A percentile compares a stretch with the other conserved stretches of the same genome.
These are phyloP conservation scores for Sonneratia alba DNA, from an alignment of 345 rosid species.

Conservation along the genomic window DNA sequence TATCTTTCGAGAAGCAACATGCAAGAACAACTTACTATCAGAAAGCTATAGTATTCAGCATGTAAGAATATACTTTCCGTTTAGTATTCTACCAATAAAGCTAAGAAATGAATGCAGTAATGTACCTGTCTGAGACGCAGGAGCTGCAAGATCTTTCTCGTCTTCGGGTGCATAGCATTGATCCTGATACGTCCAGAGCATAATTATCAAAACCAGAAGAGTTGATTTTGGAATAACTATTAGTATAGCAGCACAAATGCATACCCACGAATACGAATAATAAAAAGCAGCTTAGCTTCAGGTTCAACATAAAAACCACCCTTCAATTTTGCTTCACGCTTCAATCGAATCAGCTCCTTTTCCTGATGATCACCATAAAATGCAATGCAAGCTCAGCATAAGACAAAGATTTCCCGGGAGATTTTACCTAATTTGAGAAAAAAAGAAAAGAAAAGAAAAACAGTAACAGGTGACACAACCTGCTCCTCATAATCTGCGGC, in stretches of 20 bases:
- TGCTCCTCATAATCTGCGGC: slow-evolving; percentile 46
- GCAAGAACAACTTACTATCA: no score
- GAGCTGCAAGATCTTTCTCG: slow-evolving; percentile 61
- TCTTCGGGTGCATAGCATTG: slow-evolving; percentile 77
- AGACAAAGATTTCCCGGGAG: not conserved
- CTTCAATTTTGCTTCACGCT: slow-evolving; percentile 64
- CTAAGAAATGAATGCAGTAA: not conserved
- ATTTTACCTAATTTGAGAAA: not conserved
- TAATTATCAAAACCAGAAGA: no score
- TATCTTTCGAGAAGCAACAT: not conserved
- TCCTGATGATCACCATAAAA: slow-evolving; percentile 21
- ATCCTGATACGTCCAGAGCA: slow-evolving; percentile 29
- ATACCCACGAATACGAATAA: slow-evolving; percentile 61
- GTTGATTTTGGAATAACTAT: no score
- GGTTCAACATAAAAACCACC: slow-evolving; percentile 75
- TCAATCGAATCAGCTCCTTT: slow-evolving; percentile 38
- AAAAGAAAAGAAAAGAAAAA: no score
- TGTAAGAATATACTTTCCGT: not conserved
- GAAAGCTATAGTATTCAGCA: not conserved
- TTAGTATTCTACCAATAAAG: not conserved
- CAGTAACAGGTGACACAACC: slow-evolving; percentile 21
- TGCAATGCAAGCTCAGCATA: not conserved
- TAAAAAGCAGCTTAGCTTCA: slow-evolving; percentile 60
- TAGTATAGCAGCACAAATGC: slow-evolving; percentile 5
- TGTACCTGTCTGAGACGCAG: slow-evolving; percentile 74